Conservation (phyloP, 257 asterid genomes). For the Solanum etuberosum region DNA sequence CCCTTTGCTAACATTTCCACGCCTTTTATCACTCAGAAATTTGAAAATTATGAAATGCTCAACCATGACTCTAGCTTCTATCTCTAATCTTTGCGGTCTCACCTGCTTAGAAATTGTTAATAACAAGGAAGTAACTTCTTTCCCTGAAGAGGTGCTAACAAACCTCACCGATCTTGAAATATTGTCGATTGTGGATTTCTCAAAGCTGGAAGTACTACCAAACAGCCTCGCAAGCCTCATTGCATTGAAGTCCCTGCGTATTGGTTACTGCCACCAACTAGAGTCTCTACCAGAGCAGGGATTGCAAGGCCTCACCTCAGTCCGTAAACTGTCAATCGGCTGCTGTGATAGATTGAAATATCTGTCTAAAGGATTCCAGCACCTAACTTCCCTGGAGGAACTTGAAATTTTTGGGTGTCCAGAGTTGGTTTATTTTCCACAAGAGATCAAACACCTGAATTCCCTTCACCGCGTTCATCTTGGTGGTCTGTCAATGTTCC, state of each 20-base stretch:
- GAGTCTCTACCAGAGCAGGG: background rate
- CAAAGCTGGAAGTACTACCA: background rate
- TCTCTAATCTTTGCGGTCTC: background rate
- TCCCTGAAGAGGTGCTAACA: background rate
- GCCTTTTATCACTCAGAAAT: background rate
- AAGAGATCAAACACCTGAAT: background rate
- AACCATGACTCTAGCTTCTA: background rate
- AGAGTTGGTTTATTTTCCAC: background rate
- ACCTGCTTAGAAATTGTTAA: background rate
- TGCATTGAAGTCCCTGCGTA: background rate
- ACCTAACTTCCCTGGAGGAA: background rate
- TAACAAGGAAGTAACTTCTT: background rate
- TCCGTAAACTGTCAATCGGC: background rate
- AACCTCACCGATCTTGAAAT: conserved; percentile 3
- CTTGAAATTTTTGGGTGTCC: background rate
- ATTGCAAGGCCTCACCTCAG: background rate
- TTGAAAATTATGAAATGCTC: background rate
- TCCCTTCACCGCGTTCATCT: background rate
- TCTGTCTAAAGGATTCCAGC: background rate
- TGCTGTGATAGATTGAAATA: background rate
- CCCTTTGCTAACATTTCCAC: background rate
- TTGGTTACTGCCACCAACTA: background rate
- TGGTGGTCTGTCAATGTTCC: background rate
- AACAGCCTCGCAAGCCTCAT: background rate
- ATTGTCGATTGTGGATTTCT: background rate